These are phyloP conservation scores for Cyphellophora attinorum DNA, from an alignment of 2,329 filamentous ascomycete species.

Conservation along the genomic window DNA sequence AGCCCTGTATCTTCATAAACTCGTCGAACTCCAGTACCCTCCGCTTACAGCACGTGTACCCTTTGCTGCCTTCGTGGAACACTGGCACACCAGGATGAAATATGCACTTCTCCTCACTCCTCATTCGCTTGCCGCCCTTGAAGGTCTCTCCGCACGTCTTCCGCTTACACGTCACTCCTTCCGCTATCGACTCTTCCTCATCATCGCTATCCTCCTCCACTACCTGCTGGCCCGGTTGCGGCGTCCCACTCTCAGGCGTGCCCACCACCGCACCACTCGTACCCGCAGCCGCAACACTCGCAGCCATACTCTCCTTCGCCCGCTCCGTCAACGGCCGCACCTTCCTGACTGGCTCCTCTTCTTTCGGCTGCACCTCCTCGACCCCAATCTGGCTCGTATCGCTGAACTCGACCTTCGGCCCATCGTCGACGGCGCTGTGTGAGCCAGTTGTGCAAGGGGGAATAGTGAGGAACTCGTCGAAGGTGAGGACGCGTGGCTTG, in stretches of 20 bases:
- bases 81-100: slow-evolving; percentile 85
- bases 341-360: slow-evolving; percentile 14
- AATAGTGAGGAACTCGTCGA: slow-evolving; percentile 94
- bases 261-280: slow-evolving; percentile 25
- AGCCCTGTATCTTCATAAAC: slow-evolving; percentile 92
- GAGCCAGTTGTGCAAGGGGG: slow-evolving; percentile 85
- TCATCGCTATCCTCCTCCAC: slow-evolving; percentile 86
- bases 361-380: slow-evolving; percentile 14
- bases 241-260: slow-evolving; percentile 26
- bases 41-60: slow-evolving; percentile 93
- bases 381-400: slow-evolving; percentile 19
- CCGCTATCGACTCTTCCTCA: slow-evolving; percentile 59
- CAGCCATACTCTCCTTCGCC: slow-evolving; percentile 6
- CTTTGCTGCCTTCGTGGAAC: slow-evolving; percentile 97
- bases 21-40: slow-evolving; percentile 94
- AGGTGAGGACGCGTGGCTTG: slow-evolving; percentile 90
- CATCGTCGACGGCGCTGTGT: slow-evolving; percentile 79
- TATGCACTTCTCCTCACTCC: slow-evolving; percentile 68
- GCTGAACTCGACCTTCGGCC: slow-evolving; percentile 39
- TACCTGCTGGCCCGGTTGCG: slow-evolving; percentile 51
- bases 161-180: slow-evolving; percentile 67
- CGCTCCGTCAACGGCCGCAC: slow-evolving; percentile 15
- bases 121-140: slow-evolving; percentile 20
- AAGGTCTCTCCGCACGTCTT: slow-evolving; percentile 57
- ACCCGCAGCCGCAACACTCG: slow-evolving; percentile 16